Conservation (phyloP, 345 rosid species). For the Combretum micranthum region DNA sequence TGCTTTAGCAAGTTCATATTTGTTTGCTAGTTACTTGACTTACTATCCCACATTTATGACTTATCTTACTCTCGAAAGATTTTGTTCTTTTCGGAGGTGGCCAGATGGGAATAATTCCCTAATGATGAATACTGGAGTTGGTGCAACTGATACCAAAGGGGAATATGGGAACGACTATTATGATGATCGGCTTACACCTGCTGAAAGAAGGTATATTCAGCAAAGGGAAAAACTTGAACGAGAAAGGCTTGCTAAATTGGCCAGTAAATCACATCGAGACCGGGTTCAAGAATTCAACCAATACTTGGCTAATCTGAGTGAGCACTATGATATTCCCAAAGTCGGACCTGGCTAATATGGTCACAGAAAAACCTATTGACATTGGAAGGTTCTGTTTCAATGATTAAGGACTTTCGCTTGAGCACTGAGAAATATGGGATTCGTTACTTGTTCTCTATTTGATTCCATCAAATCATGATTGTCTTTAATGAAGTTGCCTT, state of each 20-base stretch:
- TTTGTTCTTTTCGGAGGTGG: constrained; percentile 16
- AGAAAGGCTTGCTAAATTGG: constrained; percentile 53
- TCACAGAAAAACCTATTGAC: background rate
- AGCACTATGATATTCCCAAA: constrained; percentile 83
- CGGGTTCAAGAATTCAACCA: constrained; percentile 73
- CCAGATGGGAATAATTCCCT: constrained; percentile 9
- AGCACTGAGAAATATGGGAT: no score
- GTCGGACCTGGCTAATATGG: constrained; percentile 70
- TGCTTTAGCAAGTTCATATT: no score
- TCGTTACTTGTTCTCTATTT: no score
- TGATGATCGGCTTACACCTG: constrained; percentile 50
- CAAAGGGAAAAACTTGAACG: constrained; percentile 52
- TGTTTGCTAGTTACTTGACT: no score
- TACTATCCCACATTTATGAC: no score
- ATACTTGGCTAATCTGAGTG: constrained; percentile 77
- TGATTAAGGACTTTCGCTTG: background rate
- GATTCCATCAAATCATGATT: no score
- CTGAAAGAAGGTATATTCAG: constrained; percentile 62
- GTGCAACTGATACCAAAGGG: background rate
- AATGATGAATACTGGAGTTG: background rate
- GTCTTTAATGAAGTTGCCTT: no score
- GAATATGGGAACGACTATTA: constrained; percentile 24
- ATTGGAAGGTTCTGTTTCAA: background rate
- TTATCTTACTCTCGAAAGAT: background rate
- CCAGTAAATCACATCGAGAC: constrained; percentile 68